A percentile compares a stretch with the other conserved stretches of the same genome.
Evolutionary conservation across 2,329 filamentous ascomycete genomes (phyloP).

Genomic region (Fusarium protoensiforme): DNA sequence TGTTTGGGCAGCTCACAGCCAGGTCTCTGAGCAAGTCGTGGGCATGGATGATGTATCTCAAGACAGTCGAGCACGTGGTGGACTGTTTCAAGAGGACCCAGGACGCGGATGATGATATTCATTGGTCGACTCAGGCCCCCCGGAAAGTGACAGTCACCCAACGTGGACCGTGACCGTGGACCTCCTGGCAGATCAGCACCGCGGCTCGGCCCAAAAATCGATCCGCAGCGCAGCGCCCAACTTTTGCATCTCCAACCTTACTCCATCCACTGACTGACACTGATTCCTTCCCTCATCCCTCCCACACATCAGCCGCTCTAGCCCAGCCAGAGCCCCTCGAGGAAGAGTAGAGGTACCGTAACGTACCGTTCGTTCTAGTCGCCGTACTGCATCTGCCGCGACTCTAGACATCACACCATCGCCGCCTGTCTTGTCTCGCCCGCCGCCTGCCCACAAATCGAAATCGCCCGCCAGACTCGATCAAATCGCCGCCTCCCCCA

Average conservation of each 20-base stretch:
- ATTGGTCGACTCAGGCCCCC: conserved; percentile 7
- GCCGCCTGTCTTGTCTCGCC: conserved; percentile 10
- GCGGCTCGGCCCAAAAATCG: conserved; percentile 38
- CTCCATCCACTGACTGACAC: conserved; percentile 31
- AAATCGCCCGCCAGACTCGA: conserved; percentile 34
- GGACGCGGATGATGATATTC: not conserved
- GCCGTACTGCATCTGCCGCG: conserved; percentile 1
- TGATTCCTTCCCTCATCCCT: conserved; percentile 26
- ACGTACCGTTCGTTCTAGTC: conserved; percentile 7
- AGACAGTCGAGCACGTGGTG: conserved; percentile 28
- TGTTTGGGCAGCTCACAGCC: conserved; percentile 11
- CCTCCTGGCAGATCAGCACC: conserved; percentile 29
- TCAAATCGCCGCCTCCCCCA: conserved; percentile 43
- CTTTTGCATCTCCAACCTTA: conserved; percentile 35
- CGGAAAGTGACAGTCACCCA: conserved; percentile 25
- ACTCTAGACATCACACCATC: conserved; percentile 27
- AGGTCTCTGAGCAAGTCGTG: not conserved
- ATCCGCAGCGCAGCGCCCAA: conserved; percentile 39
- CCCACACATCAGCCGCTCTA: conserved; percentile 9
- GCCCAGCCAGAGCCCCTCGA: not conserved
- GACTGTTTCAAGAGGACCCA: conserved; percentile 27
- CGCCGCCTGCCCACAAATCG: conserved; percentile 33
- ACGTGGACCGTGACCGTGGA: conserved; percentile 28
- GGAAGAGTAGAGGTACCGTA: not conserved
- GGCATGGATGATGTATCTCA: not conserved